phyloP scores from a whole-genome alignment of 495 filamentous ascomycete species.

The Penicillium turbatum region DNA sequence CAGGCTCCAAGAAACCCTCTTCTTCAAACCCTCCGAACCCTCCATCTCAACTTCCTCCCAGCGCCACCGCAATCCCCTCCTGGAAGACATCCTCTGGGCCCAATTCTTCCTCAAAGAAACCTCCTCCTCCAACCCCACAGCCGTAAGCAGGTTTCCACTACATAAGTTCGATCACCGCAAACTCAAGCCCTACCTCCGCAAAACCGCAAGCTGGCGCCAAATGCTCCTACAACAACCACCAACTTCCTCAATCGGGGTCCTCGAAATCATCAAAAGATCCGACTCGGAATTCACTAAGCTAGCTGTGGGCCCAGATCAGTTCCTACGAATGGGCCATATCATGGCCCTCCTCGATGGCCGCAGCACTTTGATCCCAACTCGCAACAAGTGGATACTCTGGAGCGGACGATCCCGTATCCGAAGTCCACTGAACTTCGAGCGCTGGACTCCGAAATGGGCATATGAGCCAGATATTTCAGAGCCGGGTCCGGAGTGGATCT shows the following conservation, averaged over 20 bases:
- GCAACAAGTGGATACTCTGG: conserved; percentile 10
- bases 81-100: conserved; percentile 8
- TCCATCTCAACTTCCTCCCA: background rate
- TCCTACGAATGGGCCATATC: conserved; percentile 7
- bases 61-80: conserved; percentile 5
- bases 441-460: conserved; percentile 3
- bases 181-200: background rate
- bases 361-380: conserved; percentile 4
- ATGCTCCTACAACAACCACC: conserved; percentile 12
- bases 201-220: conserved; percentile 12
- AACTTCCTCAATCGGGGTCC: conserved; percentile 5
- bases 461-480: conserved; percentile 1
- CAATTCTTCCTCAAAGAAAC: conserved; percentile 8
- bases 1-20: conserved; percentile 4
- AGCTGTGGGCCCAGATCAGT: background rate
- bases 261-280: conserved; percentile 8
- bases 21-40: background rate
- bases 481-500: conserved; percentile 1
- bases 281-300: conserved; percentile 8
- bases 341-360: conserved; percentile 1
- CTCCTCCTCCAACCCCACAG: too few relatives aligned
- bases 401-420: conserved; percentile 3
- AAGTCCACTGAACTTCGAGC: conserved; percentile 4
- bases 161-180: background rate
- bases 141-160: conserved; percentile 7